Percentiles rank a stretch among this genome's conserved stretches.
phyloP scores from a whole-genome alignment of 1,139 yeast species.

The Blastobotrys serpentis region DNA sequence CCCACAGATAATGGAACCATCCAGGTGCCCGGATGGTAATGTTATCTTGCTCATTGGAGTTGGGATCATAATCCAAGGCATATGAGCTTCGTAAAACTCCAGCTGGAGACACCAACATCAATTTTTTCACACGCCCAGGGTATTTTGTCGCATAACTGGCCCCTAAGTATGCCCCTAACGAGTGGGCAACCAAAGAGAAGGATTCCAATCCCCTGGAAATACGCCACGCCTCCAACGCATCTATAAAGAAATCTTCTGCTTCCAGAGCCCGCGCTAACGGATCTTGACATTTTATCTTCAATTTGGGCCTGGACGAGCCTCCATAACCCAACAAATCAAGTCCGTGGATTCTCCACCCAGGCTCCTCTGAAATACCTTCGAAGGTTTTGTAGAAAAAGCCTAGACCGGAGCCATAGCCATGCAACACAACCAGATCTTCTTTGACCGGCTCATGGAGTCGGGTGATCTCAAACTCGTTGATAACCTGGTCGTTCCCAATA shows the following conservation, averaged over 20 bases:
- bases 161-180: slow-evolving; percentile 88
- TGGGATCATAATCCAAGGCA: slow-evolving; percentile 31
- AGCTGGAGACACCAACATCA: slow-evolving; percentile 82
- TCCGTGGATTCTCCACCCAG: slow-evolving; percentile 58
- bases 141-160: slow-evolving; percentile 74
- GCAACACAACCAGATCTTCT: slow-evolving; percentile 59
- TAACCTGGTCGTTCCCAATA: slow-evolving; percentile 46
- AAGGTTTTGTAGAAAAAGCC: slow-evolving; percentile 84
- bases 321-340: slow-evolving; percentile 88
- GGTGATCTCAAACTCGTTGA: slow-evolving; percentile 57
- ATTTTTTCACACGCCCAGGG: slow-evolving; percentile 61
- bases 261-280: slow-evolving; percentile 38
- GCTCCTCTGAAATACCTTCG: slow-evolving; percentile 43
- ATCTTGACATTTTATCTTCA: slow-evolving; percentile 35
- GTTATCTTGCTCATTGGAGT: slow-evolving; percentile 19
- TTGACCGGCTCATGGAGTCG: slow-evolving; percentile 25
- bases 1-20: slow-evolving; percentile 43
- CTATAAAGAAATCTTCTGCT: slow-evolving; percentile 75
- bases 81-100: slow-evolving; percentile 54
- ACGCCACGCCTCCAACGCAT: slow-evolving; percentile 86
- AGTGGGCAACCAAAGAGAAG: slow-evolving; percentile 82
- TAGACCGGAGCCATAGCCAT: slow-evolving; percentile 89
- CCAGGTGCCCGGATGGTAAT: slow-evolving; percentile 23
- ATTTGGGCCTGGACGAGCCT: slow-evolving; percentile 62
- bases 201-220: slow-evolving; percentile 46